Conservation (phyloP, 2,329 filamentous ascomycete species). For the Didymosphaeria variabile region DNA sequence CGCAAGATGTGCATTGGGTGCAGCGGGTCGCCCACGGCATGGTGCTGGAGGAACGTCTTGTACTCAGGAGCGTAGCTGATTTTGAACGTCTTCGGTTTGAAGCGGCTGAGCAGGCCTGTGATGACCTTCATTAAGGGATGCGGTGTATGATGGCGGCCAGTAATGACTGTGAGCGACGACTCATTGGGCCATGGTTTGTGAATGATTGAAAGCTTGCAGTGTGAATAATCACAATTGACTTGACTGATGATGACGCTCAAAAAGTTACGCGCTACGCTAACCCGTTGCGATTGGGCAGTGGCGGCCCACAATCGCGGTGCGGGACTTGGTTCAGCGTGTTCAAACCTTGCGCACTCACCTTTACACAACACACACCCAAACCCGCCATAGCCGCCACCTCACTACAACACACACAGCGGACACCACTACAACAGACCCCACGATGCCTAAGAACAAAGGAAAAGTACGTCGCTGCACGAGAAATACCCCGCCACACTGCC, state of each 20-base stretch:
- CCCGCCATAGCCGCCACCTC: constrained; percentile 10
- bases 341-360: not conserved
- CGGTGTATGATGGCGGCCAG: too few species aligned
- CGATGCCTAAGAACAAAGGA: constrained; percentile 99
- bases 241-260: not conserved
- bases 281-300: constrained; percentile 6
- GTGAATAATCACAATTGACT: not conserved
- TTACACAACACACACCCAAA: not conserved
- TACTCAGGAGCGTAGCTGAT: constrained; percentile 35
- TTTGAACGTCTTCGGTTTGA: constrained; percentile 29
- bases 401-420: constrained; percentile 19
- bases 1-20: constrained; percentile 39
- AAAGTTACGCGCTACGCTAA: constrained; percentile 13
- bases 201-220: not conserved
- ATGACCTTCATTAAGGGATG: constrained; percentile 26
- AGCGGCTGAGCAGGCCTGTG: constrained; percentile 22
- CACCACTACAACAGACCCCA: constrained; percentile 46
- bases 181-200: not conserved
- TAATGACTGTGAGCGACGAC: not conserved
- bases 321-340: not conserved
- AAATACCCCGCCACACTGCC: constrained; percentile 36
- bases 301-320: constrained; percentile 12
- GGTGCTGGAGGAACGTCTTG: constrained; percentile 34
- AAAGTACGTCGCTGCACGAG: constrained; percentile 70
- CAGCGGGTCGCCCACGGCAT: constrained; percentile 30